Evolutionary conservation across 495 filamentous ascomycete species (phyloP).

Genomic region (Penicillium parvum): DNA sequence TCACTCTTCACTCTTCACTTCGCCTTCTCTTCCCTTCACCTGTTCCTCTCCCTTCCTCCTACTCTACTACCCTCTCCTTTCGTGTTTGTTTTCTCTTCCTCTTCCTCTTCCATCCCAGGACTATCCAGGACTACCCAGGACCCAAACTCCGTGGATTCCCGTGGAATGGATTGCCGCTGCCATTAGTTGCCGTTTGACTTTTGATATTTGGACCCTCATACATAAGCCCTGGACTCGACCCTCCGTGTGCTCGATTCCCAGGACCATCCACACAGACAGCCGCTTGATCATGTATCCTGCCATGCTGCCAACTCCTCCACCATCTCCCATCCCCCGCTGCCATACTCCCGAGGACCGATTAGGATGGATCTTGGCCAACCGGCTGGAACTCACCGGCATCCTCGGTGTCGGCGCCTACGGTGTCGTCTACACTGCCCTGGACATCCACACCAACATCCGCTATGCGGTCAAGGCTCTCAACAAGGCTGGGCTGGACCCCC

Average conservation of each 20-base stretch:
- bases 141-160: no score
- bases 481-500: slow-evolving; percentile 82
- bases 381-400: slow-evolving; percentile 77
- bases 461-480: slow-evolving; percentile 97
- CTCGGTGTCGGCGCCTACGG: slow-evolving; percentile 94
- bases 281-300: slow-evolving; percentile 41
- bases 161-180: background rate
- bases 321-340: slow-evolving; percentile 48
- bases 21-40: slow-evolving; percentile 6
- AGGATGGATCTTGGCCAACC: slow-evolving; percentile 76
- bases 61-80: slow-evolving; percentile 13
- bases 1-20: background rate
- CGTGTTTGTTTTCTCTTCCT: slow-evolving; percentile 12
- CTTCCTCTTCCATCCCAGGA: slow-evolving; percentile 9
- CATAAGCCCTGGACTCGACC: no score
- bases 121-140: no score
- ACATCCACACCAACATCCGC: slow-evolving; percentile 71
- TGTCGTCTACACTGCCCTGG: slow-evolving; percentile 90
- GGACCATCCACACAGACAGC: no score
- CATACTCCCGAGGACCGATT: slow-evolving; percentile 77
- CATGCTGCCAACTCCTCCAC: slow-evolving; percentile 60
- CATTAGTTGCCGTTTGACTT: background rate
- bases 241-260: background rate
- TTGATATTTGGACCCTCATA: slow-evolving; percentile 4
- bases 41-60: slow-evolving; percentile 8